Conservation (phyloP, 768 basidiomycete genomes). For the Cystofilobasidium capitatum region DNA sequence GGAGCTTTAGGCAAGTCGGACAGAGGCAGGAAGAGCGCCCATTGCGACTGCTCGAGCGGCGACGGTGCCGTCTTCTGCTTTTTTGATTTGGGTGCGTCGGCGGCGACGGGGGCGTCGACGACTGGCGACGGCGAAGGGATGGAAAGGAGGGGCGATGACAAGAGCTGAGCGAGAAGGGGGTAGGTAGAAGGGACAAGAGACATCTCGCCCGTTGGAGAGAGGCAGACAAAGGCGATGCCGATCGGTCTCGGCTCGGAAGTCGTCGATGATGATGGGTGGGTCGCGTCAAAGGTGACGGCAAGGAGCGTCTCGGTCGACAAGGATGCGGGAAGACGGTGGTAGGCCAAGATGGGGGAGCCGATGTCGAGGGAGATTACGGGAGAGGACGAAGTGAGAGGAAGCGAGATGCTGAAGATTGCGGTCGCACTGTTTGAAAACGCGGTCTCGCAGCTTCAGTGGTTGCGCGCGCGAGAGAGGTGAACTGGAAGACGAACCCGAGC, state of each 20-base stretch:
- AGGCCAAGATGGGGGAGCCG: slow-evolving; percentile 53
- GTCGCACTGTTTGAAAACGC: slow-evolving; percentile 47
- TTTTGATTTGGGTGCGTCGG: neutral
- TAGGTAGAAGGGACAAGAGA: neutral
- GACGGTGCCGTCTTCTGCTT: neutral
- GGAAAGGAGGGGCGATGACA: too few relatives aligned
- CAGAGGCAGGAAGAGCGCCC: slow-evolving; percentile 2
- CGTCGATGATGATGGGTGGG: neutral
- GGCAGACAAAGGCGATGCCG: neutral
- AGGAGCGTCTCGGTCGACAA: slow-evolving; percentile 37
- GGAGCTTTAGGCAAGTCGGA: neutral
- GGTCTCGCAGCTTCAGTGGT: neutral
- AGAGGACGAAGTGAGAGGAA: slow-evolving; percentile 31
- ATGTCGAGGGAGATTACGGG: slow-evolving; percentile 47
- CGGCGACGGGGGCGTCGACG: neutral
- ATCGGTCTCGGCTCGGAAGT: neutral
- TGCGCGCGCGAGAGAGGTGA: neutral
- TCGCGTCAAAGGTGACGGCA: slow-evolving; percentile 48
- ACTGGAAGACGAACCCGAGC: slow-evolving; percentile 52
- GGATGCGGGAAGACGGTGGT: slow-evolving; percentile 38
- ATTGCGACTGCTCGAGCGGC: neutral
- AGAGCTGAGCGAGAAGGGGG: too few relatives aligned
- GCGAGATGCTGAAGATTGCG: slow-evolving; percentile 53
- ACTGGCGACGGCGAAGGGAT: neutral
- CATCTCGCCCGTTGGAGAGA: neutral